These are phyloP conservation scores for Viola odorata DNA, from an alignment of 345 rosid species.

Conservation along the genomic window DNA sequence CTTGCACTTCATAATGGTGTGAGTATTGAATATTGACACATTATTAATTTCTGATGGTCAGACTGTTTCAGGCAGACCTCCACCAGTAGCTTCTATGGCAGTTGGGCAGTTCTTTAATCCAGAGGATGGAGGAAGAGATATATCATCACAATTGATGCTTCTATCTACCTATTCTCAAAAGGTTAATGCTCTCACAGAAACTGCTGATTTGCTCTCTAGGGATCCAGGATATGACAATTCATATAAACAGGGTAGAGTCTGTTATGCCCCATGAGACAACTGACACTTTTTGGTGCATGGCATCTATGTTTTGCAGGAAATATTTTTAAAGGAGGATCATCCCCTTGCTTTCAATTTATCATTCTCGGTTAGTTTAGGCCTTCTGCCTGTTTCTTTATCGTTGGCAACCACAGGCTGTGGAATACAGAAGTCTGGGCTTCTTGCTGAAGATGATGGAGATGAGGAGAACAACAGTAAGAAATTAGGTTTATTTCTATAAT, in stretches of 20 bases:
- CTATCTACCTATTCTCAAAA: slow-evolving; percentile 57
- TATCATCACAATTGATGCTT: slow-evolving; percentile 63
- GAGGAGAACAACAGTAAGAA: slow-evolving; percentile 64
- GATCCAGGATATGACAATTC: slow-evolving; percentile 2
- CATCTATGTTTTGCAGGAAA: slow-evolving; percentile 47
- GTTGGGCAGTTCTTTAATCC: slow-evolving; percentile 97
- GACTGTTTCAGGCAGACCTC: slow-evolving; percentile 92
- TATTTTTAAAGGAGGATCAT: slow-evolving; percentile 78
- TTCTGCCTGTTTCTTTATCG: slow-evolving; percentile 67
- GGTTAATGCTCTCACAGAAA: slow-evolving; percentile 40
- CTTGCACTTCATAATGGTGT: slow-evolving; percentile 13
- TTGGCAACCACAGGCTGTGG: slow-evolving; percentile 84
- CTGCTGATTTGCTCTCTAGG: slow-evolving; percentile 8
- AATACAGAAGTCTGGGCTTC: slow-evolving; percentile 64
- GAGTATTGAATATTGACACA: slow-evolving; percentile 15
- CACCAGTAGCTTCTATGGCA: slow-evolving; percentile 98
- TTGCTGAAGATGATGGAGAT: slow-evolving; percentile 67
- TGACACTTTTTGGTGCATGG: slow-evolving; percentile 21
- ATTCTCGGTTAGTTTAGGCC: slow-evolving; percentile 79
- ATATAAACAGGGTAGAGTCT: slow-evolving; percentile 11
- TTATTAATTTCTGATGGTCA: slow-evolving; percentile 39
- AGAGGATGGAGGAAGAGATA: slow-evolving; percentile 55
- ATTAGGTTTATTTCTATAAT: slow-evolving; percentile 11
- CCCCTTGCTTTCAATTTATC: slow-evolving; percentile 78
- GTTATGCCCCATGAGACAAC: slow-evolving; percentile 15